These are phyloP conservation scores for Pelargonium fulgidum DNA, from an alignment of 441 rosid species.

Conservation along the genomic window DNA sequence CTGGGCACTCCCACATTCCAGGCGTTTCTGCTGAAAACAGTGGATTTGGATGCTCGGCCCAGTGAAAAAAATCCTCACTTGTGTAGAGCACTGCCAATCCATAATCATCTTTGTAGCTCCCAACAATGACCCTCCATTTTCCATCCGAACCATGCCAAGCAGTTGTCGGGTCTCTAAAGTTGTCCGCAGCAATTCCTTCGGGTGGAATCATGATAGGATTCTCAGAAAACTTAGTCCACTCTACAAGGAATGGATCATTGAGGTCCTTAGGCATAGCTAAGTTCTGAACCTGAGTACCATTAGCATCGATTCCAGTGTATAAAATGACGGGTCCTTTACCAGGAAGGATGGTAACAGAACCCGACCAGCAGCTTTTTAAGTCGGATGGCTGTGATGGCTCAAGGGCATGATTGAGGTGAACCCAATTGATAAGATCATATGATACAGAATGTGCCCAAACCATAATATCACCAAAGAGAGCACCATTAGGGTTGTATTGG, in stretches of 20 bases:
- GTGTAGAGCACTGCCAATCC: slow-evolving; percentile 13
- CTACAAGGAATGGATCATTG: background rate
- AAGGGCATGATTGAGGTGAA: slow-evolving; percentile 14
- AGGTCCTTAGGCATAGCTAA: background rate
- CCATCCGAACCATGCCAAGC: slow-evolving; percentile 18
- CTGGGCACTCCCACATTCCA: slow-evolving; percentile 17
- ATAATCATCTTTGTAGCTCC: slow-evolving; percentile 10
- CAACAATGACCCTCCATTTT: slow-evolving; percentile 16
- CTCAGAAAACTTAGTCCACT: background rate
- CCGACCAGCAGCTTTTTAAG: slow-evolving; percentile 17
- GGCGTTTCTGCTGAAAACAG: slow-evolving; percentile 3
- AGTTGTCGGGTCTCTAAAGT: slow-evolving; percentile 17
- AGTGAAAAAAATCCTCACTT: slow-evolving; percentile 8
- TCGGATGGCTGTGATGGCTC: slow-evolving; percentile 11
- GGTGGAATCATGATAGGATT: slow-evolving; percentile 5
- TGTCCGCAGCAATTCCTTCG: background rate
- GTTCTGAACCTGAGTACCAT: slow-evolving; percentile 4
- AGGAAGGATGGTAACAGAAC: slow-evolving; percentile 14
- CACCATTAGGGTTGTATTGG: slow-evolving; percentile 11
- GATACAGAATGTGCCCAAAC: slow-evolving; percentile 20
- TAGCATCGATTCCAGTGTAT: slow-evolving; percentile 7
- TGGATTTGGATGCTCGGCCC: slow-evolving; percentile 7
- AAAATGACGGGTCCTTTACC: slow-evolving; percentile 15
- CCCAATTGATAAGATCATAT: slow-evolving; percentile 16
- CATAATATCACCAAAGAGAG: slow-evolving; percentile 15